Base-by-base conservation (phyloP, 73 alveolate species). In the Breviolum minutum region DNA sequence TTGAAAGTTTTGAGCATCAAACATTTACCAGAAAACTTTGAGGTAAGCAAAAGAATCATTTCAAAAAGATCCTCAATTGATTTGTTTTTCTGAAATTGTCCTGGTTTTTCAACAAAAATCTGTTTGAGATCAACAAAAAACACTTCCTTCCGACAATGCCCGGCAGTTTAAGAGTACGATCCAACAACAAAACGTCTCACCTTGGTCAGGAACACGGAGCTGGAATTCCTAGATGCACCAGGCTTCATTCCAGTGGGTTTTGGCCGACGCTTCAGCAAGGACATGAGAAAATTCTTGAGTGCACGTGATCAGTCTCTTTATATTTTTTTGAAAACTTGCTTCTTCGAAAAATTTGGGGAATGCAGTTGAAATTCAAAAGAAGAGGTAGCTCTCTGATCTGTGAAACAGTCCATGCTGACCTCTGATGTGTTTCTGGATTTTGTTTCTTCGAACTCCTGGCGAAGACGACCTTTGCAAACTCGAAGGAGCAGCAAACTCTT, bases 211-310 rank as follows among this genome's bases (percentile, higher is more conserved):
- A 92, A 92, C 80, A 92, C 98, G 40, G 98, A 92, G 98, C 79
- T 92, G 27, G 98, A 92, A 64, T 92, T 92, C 87, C 90, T 92
- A 54, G 98, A 92, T 92, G 62, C 98, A 16, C 98, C 98, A 61
- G 98, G 98, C 74, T 89, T 89, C 61, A 89, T 89, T 48, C 96
- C 96, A 16, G 96, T 89, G 3, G 96, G 96, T 29, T 89, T 89
- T 54, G 96, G 96, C 48, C n/a, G 96, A 60, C 32, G 96, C 63
- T 89, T 68, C 96, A 89, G 71, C 27, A 89, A 89, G 96, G 96
- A 10, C 73, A 17, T 19, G 22, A 11, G 61, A 5, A 32, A 8
- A 14, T 14, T 5, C 17, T 10, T 82, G 68, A 10, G 16, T 82
- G 54, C 54, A 40, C 54, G 0, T 40, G 54, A 40, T 0, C 54